Conservation (phyloP, 345 rosid genomes). For the Sonneratia alba region DNA sequence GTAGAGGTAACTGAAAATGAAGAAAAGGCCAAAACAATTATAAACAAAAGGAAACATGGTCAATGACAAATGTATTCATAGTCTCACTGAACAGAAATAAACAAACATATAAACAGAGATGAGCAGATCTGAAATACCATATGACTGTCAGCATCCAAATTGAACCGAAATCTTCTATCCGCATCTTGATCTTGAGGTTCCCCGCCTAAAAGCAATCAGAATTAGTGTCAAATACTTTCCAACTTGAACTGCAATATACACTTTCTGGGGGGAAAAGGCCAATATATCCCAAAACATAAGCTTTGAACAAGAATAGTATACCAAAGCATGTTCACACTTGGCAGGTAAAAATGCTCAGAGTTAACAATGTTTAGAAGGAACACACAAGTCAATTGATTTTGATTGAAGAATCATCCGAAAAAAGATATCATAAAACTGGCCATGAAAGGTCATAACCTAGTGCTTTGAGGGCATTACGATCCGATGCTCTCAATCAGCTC, state of each 20-base stretch:
- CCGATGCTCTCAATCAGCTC: conserved; percentile 49
- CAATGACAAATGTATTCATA: background rate
- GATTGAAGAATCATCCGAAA: background rate
- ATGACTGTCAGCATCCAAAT: background rate
- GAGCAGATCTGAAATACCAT: background rate
- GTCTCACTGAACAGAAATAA: background rate
- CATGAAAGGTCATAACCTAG: conserved; percentile 47
- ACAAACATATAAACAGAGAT: background rate
- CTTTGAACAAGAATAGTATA: background rate
- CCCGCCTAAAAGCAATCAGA: background rate
- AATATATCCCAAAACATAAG: background rate
- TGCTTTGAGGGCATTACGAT: conserved; percentile 34
- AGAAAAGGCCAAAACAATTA: background rate
- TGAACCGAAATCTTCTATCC: background rate
- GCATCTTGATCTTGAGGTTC: background rate
- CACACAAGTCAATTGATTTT: background rate
- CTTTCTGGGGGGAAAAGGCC: background rate
- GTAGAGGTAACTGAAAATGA: conserved; percentile 1
- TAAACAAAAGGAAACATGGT: background rate
- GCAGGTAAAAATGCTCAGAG: background rate
- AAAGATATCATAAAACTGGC: conserved; percentile 16
- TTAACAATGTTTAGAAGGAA: background rate
- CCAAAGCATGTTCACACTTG: background rate
- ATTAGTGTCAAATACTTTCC: background rate
- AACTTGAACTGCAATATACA: background rate